Evolutionary conservation across 306 rosid genomes (phyloP).

Genomic region (barrel medic (Medicago truncatula)): MtrunA17r5.0-ANR NC_053044.1:52974001-52974500

Average conservation of each 20-base stretch:
- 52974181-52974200: conserved; percentile 68
- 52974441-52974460: conserved; percentile 21
- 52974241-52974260: conserved; percentile 64
- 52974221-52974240: background rate
- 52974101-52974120: conserved; percentile 19
- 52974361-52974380: background rate
- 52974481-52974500: conserved; percentile 94
- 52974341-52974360: conserved; percentile 79
- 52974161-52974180: conserved; percentile 63
- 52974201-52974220: conserved; percentile 57
- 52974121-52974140: conserved; percentile 44
- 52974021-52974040: conserved; percentile 47
- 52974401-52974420: background rate
- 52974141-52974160: background rate
- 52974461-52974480: conserved; percentile 96
- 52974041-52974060: background rate
- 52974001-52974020: conserved; percentile 33
- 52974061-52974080: conserved; percentile 33
- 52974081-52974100: conserved; percentile 37
- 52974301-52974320: conserved; percentile 88
- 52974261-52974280: conserved; percentile 90
- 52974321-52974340: conserved; percentile 83
- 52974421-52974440: background rate
- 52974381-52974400: background rate
- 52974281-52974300: conserved; percentile 89